Conservation (phyloP, 169 alveolate genomes). For the Perkinsus marinus region DNA sequence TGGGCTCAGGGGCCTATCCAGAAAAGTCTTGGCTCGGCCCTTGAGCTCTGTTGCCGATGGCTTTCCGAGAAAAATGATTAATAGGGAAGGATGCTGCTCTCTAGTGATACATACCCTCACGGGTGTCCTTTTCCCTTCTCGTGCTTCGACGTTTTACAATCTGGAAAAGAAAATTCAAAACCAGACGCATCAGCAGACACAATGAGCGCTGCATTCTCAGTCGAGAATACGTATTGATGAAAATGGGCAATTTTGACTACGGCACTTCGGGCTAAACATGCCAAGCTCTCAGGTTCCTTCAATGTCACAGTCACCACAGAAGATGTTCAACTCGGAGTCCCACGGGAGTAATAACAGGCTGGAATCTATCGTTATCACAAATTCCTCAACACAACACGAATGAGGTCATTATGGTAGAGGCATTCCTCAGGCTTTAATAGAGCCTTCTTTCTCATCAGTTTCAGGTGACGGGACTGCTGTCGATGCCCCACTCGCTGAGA, state of each 20-base stretch:
- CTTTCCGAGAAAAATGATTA: too few species aligned
- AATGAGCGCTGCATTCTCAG: too few species aligned
- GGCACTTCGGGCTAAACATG: background rate
- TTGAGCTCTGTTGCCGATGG: background rate
- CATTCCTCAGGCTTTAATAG: background rate
- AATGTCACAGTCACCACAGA: background rate
- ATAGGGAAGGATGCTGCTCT: background rate
- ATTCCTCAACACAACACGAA: background rate
- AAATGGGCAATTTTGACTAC: too few species aligned
- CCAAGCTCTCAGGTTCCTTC: background rate
- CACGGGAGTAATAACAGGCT: background rate
- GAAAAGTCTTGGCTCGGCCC: background rate
- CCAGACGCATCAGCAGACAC: too few species aligned
- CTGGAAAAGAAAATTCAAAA: too few species aligned
- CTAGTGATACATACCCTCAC: background rate
- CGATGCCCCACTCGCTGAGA: background rate
- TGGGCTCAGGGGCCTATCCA: background rate
- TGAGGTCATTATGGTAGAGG: background rate
- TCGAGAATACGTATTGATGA: too few species aligned
- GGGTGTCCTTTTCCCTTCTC: background rate
- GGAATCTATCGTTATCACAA: background rate
- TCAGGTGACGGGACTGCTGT: background rate
- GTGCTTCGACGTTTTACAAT: too few species aligned
- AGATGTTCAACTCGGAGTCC: background rate
- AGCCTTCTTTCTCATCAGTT: background rate